Evolutionary conservation across 768 basidiomycete genomes (phyloP), one percentile per base, ranked within the genome.

Genomic region (Brasilioporus rufonigricans): DNA sequence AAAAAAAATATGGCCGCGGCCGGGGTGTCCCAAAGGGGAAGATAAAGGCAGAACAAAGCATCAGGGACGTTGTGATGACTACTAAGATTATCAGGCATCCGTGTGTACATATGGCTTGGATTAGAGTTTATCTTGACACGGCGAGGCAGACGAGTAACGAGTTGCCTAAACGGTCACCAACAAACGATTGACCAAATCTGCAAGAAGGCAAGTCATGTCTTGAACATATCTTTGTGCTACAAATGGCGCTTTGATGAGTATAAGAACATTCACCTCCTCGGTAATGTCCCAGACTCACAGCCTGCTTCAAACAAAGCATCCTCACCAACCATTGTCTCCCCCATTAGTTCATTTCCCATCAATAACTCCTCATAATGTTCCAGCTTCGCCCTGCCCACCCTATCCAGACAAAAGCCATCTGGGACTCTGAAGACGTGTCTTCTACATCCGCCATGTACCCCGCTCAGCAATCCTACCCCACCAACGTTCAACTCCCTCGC

Each of bases 401-500:
- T 32, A 72, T 64, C 31, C 69, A 71, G 59, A 70, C 69, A 53
- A 71, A 71, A 71, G 69, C 71, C 55, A 57, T 71, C 59, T 71
- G 69, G 69, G 69, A 71, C 32, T 70, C 69, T 44, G 69, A 71
- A 43, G 71, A 69, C 63, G 39, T 52, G 11, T 50, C 68, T 21
- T 55, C 60, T 48, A 57, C 44, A 44, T 57, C 70, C 3, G 49
- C 69, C 14, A 67, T 69, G 62, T 61, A 63, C 66, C 46, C 70
- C 57, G 29, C 66, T 61, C 59, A 75, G 58, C 68, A 62, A 12
- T 60, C 62, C 5, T 63, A 50, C 50, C 69, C 64, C 41, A 57
- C 61, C 48, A 73, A 66, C 60, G 77, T 90, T 12, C 85, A 89
- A 61, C 81, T 91, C 23, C 89, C 88, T n/a, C 81, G 88, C 52